Evolutionary conservation across 75 land plant genomes (phyloP).

Genomic region (Chamaecyparis obtusa): DNA sequence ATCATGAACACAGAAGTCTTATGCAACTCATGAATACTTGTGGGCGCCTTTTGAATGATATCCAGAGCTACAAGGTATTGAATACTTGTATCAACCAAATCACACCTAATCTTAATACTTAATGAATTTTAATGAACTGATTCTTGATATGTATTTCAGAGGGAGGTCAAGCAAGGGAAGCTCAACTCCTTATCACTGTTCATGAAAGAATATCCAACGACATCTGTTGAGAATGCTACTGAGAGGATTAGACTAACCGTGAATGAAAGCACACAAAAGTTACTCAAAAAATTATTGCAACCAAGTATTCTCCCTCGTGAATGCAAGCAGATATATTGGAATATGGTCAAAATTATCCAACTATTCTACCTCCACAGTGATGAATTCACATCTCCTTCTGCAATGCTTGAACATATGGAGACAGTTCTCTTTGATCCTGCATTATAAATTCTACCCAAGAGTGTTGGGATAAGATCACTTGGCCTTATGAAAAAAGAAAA

Average conservation of each 20-base stretch:
- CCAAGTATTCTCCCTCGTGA: conserved; percentile 50
- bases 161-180: conserved; percentile 71
- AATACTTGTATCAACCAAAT: too few species aligned
- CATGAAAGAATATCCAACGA: conserved; percentile 26
- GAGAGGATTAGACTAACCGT: conserved; percentile 20
- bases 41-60: conserved; percentile 83
- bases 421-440: conserved; percentile 44
- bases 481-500: too few species aligned
- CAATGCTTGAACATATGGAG: conserved; percentile 44
- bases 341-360: conserved; percentile 62
- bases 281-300: conserved; percentile 46
- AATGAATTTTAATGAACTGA: too few species aligned
- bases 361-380: conserved; percentile 62
- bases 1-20: conserved; percentile 41
- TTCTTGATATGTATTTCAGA: conserved; percentile 29
- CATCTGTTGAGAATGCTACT: conserved; percentile 34
- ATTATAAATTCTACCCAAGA: not conserved
- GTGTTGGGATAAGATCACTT: too few species aligned
- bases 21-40: conserved; percentile 54
- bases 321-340: conserved; percentile 73
- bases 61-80: conserved; percentile 64
- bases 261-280: conserved; percentile 37
- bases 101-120: too few species aligned
- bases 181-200: conserved; percentile 41
- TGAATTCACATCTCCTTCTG: conserved; percentile 64